Base-by-base conservation (phyloP, 2,329 filamentous ascomycete genomes). In the Lachnellula arida region DNA sequence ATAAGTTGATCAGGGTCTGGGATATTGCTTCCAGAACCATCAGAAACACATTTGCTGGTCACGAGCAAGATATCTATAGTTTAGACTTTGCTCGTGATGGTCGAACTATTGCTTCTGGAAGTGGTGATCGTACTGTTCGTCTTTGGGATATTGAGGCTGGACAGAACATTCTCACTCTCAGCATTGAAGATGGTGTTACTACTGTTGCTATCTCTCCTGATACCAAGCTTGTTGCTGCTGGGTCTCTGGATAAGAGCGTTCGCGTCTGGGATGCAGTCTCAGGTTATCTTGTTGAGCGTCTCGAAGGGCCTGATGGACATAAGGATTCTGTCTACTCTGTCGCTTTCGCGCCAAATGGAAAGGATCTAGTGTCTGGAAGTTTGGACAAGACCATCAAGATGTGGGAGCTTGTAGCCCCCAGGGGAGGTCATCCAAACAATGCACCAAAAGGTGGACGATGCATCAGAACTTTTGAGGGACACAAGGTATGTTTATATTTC, bases 371-470 rank as follows among this genome's bases (percentile, higher is more conserved):
- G 69, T 95, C 89, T 67, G 94, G 94, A 61, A 95, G 89, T 80
- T 77, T 97, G 65, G 94, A 99, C 72, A 96, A 96, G 80, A 97
- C 93, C 0, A 97, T 97, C 79, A 96, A 97, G 79, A 96, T 97
- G 88, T 99, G 94, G 92, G 92, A 97, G 77, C 81, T 99, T 50
- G 86, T 82, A 54, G 82, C 88, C 22, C 83, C 87, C 46, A 82
- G 88, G 65, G 79, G 80, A 64, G 82, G 86, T 66, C 81, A 85
- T 57, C 80, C 84, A 47, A 84, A 81, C 68, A 80, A 82, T 46
- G 84, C 81, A 34, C 81, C 86, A 8, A 95, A 94, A 78, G 88
- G 88, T 37, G 93, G 94, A 65, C 91, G 96, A 72, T 97, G 94
- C 71, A 86, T 97, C 67, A 91, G 92, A 77, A 97, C 93, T 1